Percentiles rank a stretch among this genome's conserved stretches.
Evolutionary conservation across 352 stramenopile genomes (phyloP).

Genomic region (Globisporangium barbulae): DNA sequence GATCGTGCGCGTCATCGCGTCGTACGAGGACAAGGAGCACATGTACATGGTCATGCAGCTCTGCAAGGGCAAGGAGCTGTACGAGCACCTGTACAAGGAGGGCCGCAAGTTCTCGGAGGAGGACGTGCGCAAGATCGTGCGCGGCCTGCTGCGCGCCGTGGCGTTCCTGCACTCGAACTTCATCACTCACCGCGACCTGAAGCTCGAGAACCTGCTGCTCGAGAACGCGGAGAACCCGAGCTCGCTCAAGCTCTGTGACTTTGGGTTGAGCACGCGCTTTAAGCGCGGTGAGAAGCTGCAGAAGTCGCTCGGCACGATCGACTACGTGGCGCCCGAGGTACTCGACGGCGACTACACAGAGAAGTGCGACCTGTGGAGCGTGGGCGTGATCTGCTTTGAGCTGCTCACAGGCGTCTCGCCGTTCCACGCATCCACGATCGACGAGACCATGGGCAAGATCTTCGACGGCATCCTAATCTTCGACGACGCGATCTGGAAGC

Average conservation of each 20-base stretch:
- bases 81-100: constrained; percentile 71
- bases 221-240: constrained; percentile 55
- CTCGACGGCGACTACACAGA: constrained; percentile 81
- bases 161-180: constrained; percentile 80
- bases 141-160: constrained; percentile 49
- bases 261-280: constrained; percentile 76
- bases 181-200: constrained; percentile 78
- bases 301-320: constrained; percentile 75
- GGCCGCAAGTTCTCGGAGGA: constrained; percentile 59
- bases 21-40: constrained; percentile 71
- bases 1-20: constrained; percentile 75
- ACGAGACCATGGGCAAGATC: constrained; percentile 84
- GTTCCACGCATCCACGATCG: constrained; percentile 64
- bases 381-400: constrained; percentile 79
- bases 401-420: constrained; percentile 62
- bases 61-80: constrained; percentile 80
- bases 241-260: constrained; percentile 83
- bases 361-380: constrained; percentile 80
- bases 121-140: constrained; percentile 65
- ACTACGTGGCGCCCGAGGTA: constrained; percentile 81
- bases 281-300: constrained; percentile 68
- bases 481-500: constrained; percentile 59
- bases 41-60: constrained; percentile 90
- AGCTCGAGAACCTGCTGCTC: constrained; percentile 80
- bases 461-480: constrained; percentile 76